Conservation (phyloP, 192 early-diverging fungal genomes). For the Phycomyces nitens region DNA sequence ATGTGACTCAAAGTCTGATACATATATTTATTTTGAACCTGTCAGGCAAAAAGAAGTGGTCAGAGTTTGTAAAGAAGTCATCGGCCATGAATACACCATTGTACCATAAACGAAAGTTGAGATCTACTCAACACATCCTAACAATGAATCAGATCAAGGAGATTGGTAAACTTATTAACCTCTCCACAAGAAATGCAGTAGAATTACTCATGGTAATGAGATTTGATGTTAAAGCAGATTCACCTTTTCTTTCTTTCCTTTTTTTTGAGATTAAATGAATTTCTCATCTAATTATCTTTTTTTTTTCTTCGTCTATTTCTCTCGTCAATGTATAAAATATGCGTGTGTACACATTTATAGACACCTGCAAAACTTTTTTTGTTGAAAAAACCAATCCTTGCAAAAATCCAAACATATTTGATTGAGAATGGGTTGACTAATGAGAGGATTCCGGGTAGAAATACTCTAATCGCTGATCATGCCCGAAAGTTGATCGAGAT, state of each 20-base stretch:
- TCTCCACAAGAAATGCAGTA: conserved; percentile 7
- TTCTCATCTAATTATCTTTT: no score
- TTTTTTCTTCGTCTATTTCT: no score
- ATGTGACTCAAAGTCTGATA: no score
- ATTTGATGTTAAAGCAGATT: no score
- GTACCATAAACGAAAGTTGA: conserved; percentile 10
- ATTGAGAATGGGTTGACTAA: neutral
- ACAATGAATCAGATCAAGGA: conserved; percentile 14
- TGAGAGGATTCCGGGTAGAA: neutral
- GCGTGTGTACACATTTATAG: neutral
- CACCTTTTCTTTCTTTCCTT: neutral
- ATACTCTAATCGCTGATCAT: neutral
- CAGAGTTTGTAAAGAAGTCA: no score
- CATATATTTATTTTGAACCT: no score
- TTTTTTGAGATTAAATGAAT: no score
- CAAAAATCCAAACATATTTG: conserved; percentile 10
- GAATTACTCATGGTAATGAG: conserved; percentile 14
- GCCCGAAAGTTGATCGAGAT: conserved; percentile 11
- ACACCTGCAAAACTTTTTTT: conserved; percentile 11
- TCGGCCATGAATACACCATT: conserved; percentile 11
- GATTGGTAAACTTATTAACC: neutral
- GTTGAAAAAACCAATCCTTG: conserved; percentile 7
- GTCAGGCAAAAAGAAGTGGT: no score
- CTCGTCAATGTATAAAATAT: no score
- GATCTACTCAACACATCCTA: conserved; percentile 9